Base-by-base conservation (phyloP, 2,329 filamentous ascomycete genomes). In the Stromatinia cepivora region DNA sequence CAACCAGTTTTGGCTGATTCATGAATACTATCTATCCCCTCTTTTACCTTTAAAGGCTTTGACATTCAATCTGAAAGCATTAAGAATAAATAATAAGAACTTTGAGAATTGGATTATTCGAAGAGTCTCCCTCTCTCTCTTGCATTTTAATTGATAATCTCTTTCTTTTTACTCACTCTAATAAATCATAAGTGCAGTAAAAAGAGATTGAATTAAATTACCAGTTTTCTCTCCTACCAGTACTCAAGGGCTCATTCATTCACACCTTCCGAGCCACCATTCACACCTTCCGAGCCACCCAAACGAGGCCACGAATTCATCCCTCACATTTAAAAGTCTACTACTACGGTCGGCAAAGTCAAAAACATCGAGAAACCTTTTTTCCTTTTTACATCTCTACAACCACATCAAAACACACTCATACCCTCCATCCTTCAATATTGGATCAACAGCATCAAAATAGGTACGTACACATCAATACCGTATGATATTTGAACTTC, bases 271-370 rank as follows among this genome's bases (percentile, higher is more conserved):
- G 36, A 53, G 53, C 64, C 64, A 66, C 8, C 52, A n/a, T n/a
- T 42, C 39, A 42, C 15, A 6, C 50, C 57, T 61, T 56, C 63
- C 28, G 36, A 53, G 53, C 64, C 64, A 66, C 8, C 52, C 39
- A 66, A 66, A 66, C 36, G 22, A 66, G 52, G 64, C 64, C 52
- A 66, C 52, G 64, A 57, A 66, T 66, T 57, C 28, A 7, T 61
- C 25, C 57, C 45, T 45, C 57, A n/a, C 39, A 2, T 28, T 54
- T 54, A 17, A 57, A 57, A 39, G 31, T 39, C 54, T 39, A 6
- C 22, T 25, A 17, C 28, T 54, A 34, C 36, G 39, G 56, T 42
- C 56, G n/a, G 56, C 56, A 58, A 56, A 36, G n/a, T 46, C 58
- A 57, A 66, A 72, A 61, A 46, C 25, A 62, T 34, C 17, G 6